Evolutionary conservation across 1,139 yeast genomes (phyloP).

Genomic region (Ashbya aceris): DNA sequence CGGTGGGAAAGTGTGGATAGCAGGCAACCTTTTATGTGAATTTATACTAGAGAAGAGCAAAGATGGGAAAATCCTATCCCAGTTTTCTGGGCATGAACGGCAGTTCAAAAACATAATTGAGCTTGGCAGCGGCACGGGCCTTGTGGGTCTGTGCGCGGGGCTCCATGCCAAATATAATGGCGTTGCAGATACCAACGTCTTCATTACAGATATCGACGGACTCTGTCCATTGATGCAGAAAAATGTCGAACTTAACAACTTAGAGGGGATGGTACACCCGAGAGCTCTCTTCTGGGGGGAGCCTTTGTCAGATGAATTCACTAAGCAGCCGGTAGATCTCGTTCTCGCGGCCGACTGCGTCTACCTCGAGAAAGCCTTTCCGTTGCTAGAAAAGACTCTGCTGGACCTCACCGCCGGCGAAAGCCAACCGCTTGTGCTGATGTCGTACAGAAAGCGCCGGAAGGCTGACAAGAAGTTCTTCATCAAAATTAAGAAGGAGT

Average conservation of each 20-base stretch:
- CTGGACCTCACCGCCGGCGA: slow-evolving; percentile 34
- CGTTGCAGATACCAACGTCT: slow-evolving; percentile 30
- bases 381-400: slow-evolving; percentile 40
- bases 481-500: slow-evolving; percentile 33
- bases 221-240: slow-evolving; percentile 39
- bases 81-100: slow-evolving; percentile 8
- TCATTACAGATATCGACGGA: slow-evolving; percentile 36
- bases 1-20: slow-evolving; percentile 54
- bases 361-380: slow-evolving; percentile 44
- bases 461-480: slow-evolving; percentile 46
- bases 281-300: slow-evolving; percentile 42
- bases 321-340: slow-evolving; percentile 32
- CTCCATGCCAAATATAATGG: slow-evolving; percentile 9
- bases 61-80: slow-evolving; percentile 7
- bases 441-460: slow-evolving; percentile 45
- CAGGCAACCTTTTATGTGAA: slow-evolving; percentile 43
- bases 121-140: slow-evolving; percentile 49
- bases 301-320: slow-evolving; percentile 29
- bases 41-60: slow-evolving; percentile 30
- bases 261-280: slow-evolving; percentile 33
- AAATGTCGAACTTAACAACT: slow-evolving; percentile 35
- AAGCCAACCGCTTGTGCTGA: slow-evolving; percentile 35
- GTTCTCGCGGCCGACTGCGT: slow-evolving; percentile 52
- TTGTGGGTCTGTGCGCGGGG: slow-evolving; percentile 37
- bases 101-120: slow-evolving; percentile 34